Evolutionary conservation across 2,329 filamentous ascomycete species (phyloP), one percentile per base, ranked within the genome.

Genomic region (Cytospora leucostoma): DNA sequence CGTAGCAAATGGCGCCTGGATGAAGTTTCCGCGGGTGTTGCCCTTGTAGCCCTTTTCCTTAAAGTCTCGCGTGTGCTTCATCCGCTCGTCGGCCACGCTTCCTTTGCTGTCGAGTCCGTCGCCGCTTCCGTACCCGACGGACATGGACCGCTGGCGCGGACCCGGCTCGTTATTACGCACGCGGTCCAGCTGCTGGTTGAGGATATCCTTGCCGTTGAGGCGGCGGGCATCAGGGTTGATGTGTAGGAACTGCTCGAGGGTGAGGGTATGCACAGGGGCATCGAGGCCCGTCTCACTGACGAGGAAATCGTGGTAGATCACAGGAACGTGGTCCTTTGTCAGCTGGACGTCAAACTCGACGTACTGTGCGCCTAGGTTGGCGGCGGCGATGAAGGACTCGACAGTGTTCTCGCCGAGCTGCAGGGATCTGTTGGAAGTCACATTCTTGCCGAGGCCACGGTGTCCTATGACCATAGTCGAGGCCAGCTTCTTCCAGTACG

Each of bases 201-300:
- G 67, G 63, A 33, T 68, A 33, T 61, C 67, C 79, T 74, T 56
- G 81, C 78, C 67, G 72, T 78, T 68, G 76, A 73, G 67, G 78
- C 81, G 71, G 32, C 71, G 87, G 78, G 68, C 71, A 66, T 84
- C 83, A 0, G 83, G 77, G 73, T 92, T 93, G 70, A 97, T 88
- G 73, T 97, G 92, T 21, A 98, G 83, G 73, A 98, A 98, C 81
- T 97, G 95, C 72, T 99, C 94, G 4, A 98, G 79, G 0, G 95
- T 99, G 67, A 99, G 80, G 0, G 92, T 96, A 73, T 99, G 95
- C 1, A 99, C 94, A 0, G 95, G 95, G 0, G 95, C 95, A 72
- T 99, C 95, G 60, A 97, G 95, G 11, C 96, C 95, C 0, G 95
- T 98, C 77, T 99, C 95, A 73, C 93, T 97, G 74, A 99, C 95